Evolutionary conservation across 2,329 filamentous ascomycete genomes (phyloP), one percentile per base, ranked within the genome.

Genomic region (Colletotrichum sp.): DNA sequence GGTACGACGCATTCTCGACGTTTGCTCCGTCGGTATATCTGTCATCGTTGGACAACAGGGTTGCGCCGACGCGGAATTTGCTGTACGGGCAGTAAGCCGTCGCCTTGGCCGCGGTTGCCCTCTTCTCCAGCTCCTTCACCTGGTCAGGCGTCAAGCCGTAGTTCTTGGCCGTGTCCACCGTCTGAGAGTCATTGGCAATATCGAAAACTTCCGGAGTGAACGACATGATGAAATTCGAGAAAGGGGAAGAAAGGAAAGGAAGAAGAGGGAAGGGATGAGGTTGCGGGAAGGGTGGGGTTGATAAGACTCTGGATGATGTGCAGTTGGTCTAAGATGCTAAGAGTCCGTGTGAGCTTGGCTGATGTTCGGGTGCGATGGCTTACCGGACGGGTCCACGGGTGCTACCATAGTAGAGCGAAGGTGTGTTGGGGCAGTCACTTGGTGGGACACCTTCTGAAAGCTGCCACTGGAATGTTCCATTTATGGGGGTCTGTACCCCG

Each of bases 21-120:
- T 98, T 98, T 78, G 95, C 96, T 71, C 97, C 97, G 62, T 90
- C 88, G 73, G 96, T 89, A 79, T 89, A 92, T 73, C 86, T 84
- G 4, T 89, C 90, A 34, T 88, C 85, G 13, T 84, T 82, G 49
- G 83, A 83, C 77, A 99, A 92, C 77, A 99, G 86, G 39, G 94
- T 93, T 66, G 95, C 93, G 78, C 97, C 97, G 77, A 99, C 97
- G 78, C 93, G 95, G 89, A 99, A 99, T 76, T 93, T 91, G 81
- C 95, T 98, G 89, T 98, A 98, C 5, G 95, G 96, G 91, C 96
- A 98, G 87, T 99, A 98, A 44, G 96, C 96, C 70, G 88, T 90
- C 4, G 88, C 88, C 85, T 98, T 98, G 76, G 96, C 95, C 7
- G 91, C 91, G 69, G 91, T 88, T 79, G 93, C 93, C 82, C 90